phyloP scores from a whole-genome alignment of 2,329 filamentous ascomycete species.

The Metarhizium robertsii region DNA sequence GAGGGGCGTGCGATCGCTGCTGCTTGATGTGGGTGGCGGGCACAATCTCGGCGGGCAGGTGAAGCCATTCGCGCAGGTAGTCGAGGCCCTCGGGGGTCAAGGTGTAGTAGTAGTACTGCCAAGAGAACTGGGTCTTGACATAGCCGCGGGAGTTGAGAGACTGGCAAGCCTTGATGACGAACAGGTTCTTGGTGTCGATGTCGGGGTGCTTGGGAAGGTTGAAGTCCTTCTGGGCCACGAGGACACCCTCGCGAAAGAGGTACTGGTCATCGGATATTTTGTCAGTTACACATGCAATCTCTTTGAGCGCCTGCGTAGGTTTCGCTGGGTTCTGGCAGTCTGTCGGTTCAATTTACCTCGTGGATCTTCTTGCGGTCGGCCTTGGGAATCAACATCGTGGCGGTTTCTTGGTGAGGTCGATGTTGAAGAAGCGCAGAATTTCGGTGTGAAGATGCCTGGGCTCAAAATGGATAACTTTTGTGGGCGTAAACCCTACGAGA shows the following conservation, averaged over 20 bases:
- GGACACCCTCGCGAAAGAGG: constrained; percentile 88
- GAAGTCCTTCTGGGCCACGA: constrained; percentile 99
- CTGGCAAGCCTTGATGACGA: constrained; percentile 97
- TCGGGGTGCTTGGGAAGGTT: constrained; percentile 96
- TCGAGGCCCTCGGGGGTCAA: constrained; percentile 98
- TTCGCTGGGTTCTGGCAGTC: background rate
- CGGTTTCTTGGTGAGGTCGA: constrained; percentile 40
- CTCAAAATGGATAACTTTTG: constrained; percentile 37
- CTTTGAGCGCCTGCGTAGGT: constrained; percentile 6
- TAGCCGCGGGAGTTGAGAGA: constrained; percentile 96
- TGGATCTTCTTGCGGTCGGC: constrained; percentile 99
- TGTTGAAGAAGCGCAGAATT: constrained; percentile 37
- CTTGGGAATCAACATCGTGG: constrained; percentile 97
- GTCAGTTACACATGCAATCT: constrained; percentile 12
- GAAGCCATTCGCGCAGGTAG: constrained; percentile 99
- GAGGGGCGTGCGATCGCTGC: constrained; percentile 95
- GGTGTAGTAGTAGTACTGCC: constrained; percentile 99
- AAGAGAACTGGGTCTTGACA: constrained; percentile 99
- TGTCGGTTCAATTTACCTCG: constrained; percentile 42
- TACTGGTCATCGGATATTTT: constrained; percentile 44
- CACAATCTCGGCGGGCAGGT: constrained; percentile 98
- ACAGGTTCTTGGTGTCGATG: constrained; percentile 99
- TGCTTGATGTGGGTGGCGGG: constrained; percentile 99
- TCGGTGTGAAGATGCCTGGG: constrained; percentile 23
- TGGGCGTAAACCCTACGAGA: constrained; percentile 34